These are phyloP conservation scores for Russula sp. DNA, from an alignment of 768 basidiomycete genomes.

Conservation along the genomic window DNA sequence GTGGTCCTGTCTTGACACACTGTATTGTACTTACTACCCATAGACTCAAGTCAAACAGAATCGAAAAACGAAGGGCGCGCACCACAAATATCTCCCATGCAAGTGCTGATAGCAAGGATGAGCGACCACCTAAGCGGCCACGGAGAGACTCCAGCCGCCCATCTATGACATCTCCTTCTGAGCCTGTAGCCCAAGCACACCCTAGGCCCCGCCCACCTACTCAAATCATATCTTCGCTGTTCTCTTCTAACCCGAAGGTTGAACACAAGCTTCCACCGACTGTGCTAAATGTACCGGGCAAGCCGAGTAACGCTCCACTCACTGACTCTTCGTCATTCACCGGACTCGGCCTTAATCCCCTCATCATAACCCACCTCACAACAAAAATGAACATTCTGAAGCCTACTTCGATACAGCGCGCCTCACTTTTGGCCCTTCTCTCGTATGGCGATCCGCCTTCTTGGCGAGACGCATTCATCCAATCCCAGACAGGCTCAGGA, in stretches of 20 bases:
- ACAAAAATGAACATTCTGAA: conserved; percentile 75
- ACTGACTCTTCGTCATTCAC: conserved; percentile 67
- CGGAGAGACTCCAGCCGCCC: too few relatives aligned
- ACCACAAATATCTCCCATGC: background rate
- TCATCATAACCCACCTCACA: conserved; percentile 69
- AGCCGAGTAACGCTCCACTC: conserved; percentile 81
- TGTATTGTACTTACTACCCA: background rate
- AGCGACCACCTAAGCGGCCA: conserved; percentile 13
- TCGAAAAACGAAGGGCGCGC: conserved; percentile 17
- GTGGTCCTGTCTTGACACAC: background rate
- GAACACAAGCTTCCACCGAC: conserved; percentile 24
- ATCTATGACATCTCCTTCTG: background rate
- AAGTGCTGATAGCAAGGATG: background rate
- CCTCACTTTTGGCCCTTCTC: conserved; percentile 58
- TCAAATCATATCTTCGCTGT: conserved; percentile 33
- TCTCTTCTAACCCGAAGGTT: too few relatives aligned
- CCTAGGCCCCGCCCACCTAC: conserved; percentile 11
- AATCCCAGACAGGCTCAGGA: conserved; percentile 95
- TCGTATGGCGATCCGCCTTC: conserved; percentile 31
- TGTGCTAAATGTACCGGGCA: conserved; percentile 26
- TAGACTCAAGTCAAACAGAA: conserved; percentile 20
- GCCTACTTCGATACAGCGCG: conserved; percentile 87
- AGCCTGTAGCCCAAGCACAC: background rate
- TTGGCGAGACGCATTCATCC: conserved; percentile 78
- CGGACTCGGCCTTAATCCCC: conserved; percentile 76